Evolutionary conservation across 1,284 basidiomycete species (phyloP).

Genomic region (Boletus sp.): DNA sequence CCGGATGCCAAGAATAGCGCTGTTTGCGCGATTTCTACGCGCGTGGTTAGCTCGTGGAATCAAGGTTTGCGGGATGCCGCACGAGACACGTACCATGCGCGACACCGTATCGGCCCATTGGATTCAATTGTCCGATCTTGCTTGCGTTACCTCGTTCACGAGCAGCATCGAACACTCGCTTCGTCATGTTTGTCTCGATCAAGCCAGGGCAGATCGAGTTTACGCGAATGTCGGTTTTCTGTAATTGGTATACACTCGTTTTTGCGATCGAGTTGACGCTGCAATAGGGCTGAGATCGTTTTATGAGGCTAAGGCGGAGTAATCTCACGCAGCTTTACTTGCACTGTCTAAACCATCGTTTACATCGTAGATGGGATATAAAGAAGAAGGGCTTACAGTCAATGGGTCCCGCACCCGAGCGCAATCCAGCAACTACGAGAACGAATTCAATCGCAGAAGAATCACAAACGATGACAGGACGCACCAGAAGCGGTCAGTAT

Average conservation of each 20-base stretch:
- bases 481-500: slow-evolving; percentile 85
- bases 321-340: slow-evolving; percentile 80
- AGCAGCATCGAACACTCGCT: slow-evolving; percentile 70
- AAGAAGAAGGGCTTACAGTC: slow-evolving; percentile 59
- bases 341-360: slow-evolving; percentile 63
- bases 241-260: slow-evolving; percentile 77
- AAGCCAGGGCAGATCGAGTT: slow-evolving; percentile 90
- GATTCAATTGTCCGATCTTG: slow-evolving; percentile 86
- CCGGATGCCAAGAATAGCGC: slow-evolving; percentile 87
- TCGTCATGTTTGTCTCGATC: slow-evolving; percentile 89
- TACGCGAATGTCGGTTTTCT: slow-evolving; percentile 79
- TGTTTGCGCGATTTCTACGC: slow-evolving; percentile 74
- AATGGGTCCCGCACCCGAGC: slow-evolving; percentile 80
- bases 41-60: slow-evolving; percentile 22
- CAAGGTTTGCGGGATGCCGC: slow-evolving; percentile 7
- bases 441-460: slow-evolving; percentile 7
- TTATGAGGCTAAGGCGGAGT: background rate
- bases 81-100: slow-evolving; percentile 54
- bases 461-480: slow-evolving; percentile 20
- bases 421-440: slow-evolving; percentile 71
- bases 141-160: slow-evolving; percentile 64
- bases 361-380: slow-evolving; percentile 4
- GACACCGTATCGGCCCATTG: slow-evolving; percentile 75
- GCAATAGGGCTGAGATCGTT: slow-evolving; percentile 10
- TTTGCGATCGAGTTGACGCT: slow-evolving; percentile 86